phyloP scores from a whole-genome alignment of 108 stramenopile species.

The Cyclotella kingstonii region DNA sequence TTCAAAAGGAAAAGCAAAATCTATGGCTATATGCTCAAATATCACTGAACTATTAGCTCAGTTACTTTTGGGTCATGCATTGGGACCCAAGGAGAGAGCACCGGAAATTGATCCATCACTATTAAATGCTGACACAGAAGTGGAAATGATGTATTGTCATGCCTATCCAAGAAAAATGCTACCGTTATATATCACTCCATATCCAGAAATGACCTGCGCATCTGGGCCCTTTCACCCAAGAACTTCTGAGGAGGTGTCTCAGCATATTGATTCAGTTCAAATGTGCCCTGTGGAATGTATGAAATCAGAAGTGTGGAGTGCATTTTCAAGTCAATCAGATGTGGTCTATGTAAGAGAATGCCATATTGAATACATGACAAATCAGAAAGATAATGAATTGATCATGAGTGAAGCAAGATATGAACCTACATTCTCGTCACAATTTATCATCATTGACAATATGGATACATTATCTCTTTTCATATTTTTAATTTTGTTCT shows the following conservation, averaged over 20 bases:
- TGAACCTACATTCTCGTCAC: no score
- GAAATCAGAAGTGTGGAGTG: conserved; percentile 2
- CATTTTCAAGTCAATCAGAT: conserved; percentile 10
- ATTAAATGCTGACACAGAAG: background rate
- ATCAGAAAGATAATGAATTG: no score
- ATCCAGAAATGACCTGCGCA: conserved; percentile 22
- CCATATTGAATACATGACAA: conserved; percentile 2
- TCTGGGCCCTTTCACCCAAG: conserved; percentile 14
- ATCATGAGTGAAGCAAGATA: no score
- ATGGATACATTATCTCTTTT: no score
- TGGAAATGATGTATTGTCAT: conserved; percentile 8
- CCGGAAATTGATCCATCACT: conserved; percentile 1
- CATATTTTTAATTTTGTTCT: no score
- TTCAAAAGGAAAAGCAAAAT: background rate
- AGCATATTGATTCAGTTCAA: background rate
- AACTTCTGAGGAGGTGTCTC: background rate
- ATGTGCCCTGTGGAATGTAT: conserved; percentile 9
- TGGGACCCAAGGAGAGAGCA: conserved; percentile 17
- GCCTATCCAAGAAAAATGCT: conserved; percentile 23
- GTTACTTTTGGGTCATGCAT: conserved; percentile 29
- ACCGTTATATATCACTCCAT: conserved; percentile 28
- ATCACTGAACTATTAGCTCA: conserved; percentile 33
- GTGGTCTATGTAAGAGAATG: conserved; percentile 3
- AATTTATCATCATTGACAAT: no score
- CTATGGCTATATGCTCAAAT: conserved; percentile 23